Evolutionary conservation across 1,284 basidiomycete genomes (phyloP), one percentile per base, ranked within the genome.

Genomic region (Thecaphora frezii): DNA sequence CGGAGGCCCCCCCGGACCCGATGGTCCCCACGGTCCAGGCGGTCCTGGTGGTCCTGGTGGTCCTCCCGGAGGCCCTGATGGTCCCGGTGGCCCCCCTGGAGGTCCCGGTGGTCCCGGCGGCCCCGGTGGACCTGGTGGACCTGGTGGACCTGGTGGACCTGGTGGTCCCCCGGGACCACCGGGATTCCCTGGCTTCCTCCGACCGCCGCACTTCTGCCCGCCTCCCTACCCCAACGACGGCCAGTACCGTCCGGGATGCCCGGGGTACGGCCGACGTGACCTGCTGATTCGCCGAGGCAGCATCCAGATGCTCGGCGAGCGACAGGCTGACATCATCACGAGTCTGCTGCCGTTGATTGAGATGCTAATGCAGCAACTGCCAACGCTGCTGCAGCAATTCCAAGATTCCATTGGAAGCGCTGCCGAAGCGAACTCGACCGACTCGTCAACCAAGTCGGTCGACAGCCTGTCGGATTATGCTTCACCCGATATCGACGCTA

Each of bases 211-310:
- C 46, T 48, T 59, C 44, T 71, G 69, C 59, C 69, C 56, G 5
- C 53, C 68, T 40, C 59, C 69, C 1, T 51, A 51, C 16, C 65
- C 56, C 39, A 72, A 72, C 46, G 65, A 69, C 42, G 69, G 69
- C 26, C 61, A 62, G 64, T 72, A 70, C 59, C 52, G 67, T 7
- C 65, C 69, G 19, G 60, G 60, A 16, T 72, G 69, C 56, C 68
- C 67, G 19, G 69, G 69, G 10, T 72, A 72, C 55, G 69, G 68
- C 28, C 56, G 61, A 13, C 63, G 69, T 38, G 63, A 66, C 33
- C 38, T 69, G 18, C 54, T 53, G 28, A 37, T 56, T 30, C 54
- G 62, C 13, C 25, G 63, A 5, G 58, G 33, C 33, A 36, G 58
- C 54, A 51, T 61, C 48, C 28, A 54, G 13, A 39, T 36, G 9